Conservation (phyloP, 371 early-diverging fungal species). For the Mucor indicus region DNA sequence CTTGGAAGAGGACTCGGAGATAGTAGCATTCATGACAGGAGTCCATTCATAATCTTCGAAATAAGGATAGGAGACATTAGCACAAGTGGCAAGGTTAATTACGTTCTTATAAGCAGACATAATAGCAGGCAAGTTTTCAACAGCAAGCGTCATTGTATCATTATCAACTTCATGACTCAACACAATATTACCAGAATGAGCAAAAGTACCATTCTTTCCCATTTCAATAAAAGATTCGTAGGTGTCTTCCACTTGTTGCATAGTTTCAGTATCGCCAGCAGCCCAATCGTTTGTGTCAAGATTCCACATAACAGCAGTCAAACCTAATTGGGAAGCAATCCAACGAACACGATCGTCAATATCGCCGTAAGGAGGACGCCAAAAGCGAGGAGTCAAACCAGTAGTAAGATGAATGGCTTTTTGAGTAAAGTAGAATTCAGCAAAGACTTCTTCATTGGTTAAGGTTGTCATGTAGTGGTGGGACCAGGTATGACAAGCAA, state of each 20-base stretch:
- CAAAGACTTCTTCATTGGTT: conserved; percentile 52
- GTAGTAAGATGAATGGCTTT: conserved; percentile 53
- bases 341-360: conserved; percentile 55
- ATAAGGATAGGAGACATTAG: conserved; percentile 47
- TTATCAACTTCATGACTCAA: conserved; percentile 53
- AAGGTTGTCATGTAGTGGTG: conserved; percentile 54
- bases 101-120: conserved; percentile 36
- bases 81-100: conserved; percentile 48
- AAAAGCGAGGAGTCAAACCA: conserved; percentile 54
- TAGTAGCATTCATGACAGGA: conserved; percentile 9
- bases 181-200: conserved; percentile 36
- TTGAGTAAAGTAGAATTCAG: conserved; percentile 54
- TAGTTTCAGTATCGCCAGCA: conserved; percentile 26
- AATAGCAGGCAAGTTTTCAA: conserved; percentile 39
- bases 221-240: conserved; percentile 35
- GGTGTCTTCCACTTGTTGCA: conserved; percentile 22
- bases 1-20: conserved; percentile 14
- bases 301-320: conserved; percentile 51
- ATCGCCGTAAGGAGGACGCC: conserved; percentile 56
- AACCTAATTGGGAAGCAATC: conserved; percentile 46
- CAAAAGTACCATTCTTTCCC: conserved; percentile 47
- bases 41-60: conserved; percentile 31
- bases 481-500: conserved; percentile 57
- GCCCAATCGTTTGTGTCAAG: conserved; percentile 48
- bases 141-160: conserved; percentile 39